Evolutionary conservation across 2,329 filamentous ascomycete genomes (phyloP).

Genomic region (Talaromyces sp.): DNA sequence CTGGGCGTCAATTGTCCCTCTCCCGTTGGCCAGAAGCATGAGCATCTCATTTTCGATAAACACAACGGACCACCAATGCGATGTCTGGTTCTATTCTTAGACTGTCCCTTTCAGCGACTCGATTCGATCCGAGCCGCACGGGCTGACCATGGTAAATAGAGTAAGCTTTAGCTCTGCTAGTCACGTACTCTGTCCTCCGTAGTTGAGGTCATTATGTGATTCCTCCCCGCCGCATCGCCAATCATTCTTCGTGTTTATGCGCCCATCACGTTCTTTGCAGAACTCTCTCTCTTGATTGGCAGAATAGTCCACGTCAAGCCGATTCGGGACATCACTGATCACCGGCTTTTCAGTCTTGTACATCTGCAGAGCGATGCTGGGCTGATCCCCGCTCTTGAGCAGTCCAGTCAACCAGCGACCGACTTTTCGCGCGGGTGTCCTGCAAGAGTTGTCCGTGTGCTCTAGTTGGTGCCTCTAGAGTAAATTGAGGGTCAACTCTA

Average conservation of each 20-base stretch:
- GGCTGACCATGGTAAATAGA: background rate
- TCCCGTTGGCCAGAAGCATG: conserved; percentile 12
- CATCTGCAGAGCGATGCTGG: conserved; percentile 15
- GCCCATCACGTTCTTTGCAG: conserved; percentile 12
- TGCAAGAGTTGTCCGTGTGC: conserved; percentile 6
- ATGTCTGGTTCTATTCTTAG: conserved; percentile 15
- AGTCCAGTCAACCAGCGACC: conserved; percentile 16
- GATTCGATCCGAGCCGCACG: conserved; percentile 9
- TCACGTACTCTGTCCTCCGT: too few relatives aligned
- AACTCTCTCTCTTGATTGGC: background rate
- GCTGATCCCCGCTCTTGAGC: background rate
- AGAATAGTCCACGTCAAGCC: background rate
- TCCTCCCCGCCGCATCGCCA: conserved; percentile 4
- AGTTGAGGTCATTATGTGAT: conserved; percentile 5
- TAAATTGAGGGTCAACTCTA: conserved; percentile 1
- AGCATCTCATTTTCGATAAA: background rate
- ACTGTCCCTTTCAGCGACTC: background rate
- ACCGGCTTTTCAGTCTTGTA: conserved; percentile 2
- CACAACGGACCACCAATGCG: background rate
- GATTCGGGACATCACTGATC: background rate
- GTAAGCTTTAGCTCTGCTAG: background rate
- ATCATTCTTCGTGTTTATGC: conserved; percentile 10
- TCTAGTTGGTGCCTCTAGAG: background rate
- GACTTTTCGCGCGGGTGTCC: conserved; percentile 15
- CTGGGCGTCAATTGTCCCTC: conserved; percentile 7